Evolutionary conservation across 257 asterid genomes (phyloP).

Genomic region (Solanum appendiculatum): DNA sequence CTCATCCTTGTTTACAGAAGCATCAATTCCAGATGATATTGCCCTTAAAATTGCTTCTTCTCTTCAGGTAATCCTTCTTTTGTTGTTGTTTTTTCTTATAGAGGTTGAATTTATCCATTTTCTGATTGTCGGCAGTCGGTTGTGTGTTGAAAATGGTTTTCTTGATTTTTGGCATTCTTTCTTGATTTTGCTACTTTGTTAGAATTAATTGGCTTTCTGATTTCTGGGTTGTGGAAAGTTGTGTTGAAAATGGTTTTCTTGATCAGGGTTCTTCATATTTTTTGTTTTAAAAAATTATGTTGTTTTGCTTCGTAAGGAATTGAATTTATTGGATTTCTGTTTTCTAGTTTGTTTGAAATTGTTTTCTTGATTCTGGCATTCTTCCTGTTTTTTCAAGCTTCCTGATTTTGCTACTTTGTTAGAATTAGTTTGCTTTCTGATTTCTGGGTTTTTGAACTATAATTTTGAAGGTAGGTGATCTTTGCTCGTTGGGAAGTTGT

Average conservation of each 20-base stretch:
- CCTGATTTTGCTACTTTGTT: not conserved
- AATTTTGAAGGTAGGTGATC: constrained; percentile 45
- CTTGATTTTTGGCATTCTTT: not conserved
- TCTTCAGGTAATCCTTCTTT: constrained; percentile 31
- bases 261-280: not conserved
- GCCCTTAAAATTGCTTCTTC: constrained; percentile 64
- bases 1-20: constrained; percentile 7
- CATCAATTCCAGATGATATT: constrained; percentile 60
- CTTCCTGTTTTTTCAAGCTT: not conserved
- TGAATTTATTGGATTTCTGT: not conserved
- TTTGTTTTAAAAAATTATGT: not conserved
- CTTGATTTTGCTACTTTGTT: not conserved
- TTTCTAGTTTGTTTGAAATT: not conserved
- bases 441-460: not conserved
- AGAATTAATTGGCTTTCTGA: not conserved
- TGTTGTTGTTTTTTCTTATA: not conserved
- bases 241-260: not conserved
- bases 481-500: constrained; percentile 82
- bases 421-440: not conserved
- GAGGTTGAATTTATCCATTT: not conserved
- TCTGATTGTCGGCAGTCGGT: constrained; percentile 4
- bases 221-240: not conserved
- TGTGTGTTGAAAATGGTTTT: constrained; percentile 6
- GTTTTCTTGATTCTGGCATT: no score
- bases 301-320: no score